Conservation (phyloP, 305 asterid genomes). For the Fraxinus dipetala region DNA sequence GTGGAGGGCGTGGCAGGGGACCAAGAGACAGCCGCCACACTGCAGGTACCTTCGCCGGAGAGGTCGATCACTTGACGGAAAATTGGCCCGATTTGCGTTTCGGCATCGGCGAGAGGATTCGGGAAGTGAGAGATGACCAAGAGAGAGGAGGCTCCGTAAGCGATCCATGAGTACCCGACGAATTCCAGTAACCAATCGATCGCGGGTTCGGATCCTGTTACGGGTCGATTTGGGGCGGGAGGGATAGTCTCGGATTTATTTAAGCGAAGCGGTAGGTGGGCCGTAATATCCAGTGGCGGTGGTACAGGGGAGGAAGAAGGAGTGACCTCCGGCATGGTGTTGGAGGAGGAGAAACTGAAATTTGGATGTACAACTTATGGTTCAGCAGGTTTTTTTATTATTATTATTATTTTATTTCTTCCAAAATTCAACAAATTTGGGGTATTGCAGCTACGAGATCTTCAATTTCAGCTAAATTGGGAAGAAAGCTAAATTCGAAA, state of each 20-base stretch:
- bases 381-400: neutral
- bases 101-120: conserved; percentile 59
- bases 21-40: conserved; percentile 72
- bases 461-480: neutral
- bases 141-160: conserved; percentile 81
- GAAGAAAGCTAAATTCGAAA: neutral
- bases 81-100: conserved; percentile 61
- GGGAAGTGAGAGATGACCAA: conserved; percentile 83
- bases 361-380: neutral
- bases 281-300: conserved; percentile 32
- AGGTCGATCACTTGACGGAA: conserved; percentile 75
- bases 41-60: conserved; percentile 36
- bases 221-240: conserved; percentile 59
- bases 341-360: conserved; percentile 13
- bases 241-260: conserved; percentile 64
- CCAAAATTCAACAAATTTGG: neutral
- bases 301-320: conserved; percentile 26
- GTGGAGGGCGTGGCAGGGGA: conserved; percentile 70
- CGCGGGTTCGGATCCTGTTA: conserved; percentile 44
- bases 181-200: conserved; percentile 73
- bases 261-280: conserved; percentile 64
- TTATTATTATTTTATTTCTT: neutral
- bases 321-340: conserved; percentile 27
- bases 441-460: neutral
- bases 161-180: conserved; percentile 81